phyloP scores from a whole-genome alignment of 176 grass and related monocot genomes.

The Eragrostis nindensis region DNA sequence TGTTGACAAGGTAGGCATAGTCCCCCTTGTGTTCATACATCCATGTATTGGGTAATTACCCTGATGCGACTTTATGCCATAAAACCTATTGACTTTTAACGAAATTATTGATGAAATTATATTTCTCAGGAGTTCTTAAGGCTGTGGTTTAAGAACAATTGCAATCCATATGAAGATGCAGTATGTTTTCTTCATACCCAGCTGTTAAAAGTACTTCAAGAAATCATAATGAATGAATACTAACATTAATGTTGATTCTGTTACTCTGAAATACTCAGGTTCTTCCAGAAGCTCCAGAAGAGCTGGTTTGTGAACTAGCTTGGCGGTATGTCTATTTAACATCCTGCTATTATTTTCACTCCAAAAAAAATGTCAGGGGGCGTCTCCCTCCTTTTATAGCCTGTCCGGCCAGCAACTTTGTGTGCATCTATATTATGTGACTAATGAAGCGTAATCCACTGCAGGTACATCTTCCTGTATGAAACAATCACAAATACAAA shows the following conservation, averaged over 20 bases:
- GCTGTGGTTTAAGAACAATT: slow-evolving; percentile 97
- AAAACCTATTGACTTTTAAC: slow-evolving; percentile 1
- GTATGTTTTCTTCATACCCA: slow-evolving; percentile 44
- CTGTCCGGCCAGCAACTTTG: not conserved
- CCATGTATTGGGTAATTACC: not conserved
- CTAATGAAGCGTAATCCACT: slow-evolving; percentile 18
- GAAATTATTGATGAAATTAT: not conserved
- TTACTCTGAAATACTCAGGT: slow-evolving; percentile 55
- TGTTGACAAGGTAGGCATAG: slow-evolving; percentile 79
- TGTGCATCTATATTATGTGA: not conserved
- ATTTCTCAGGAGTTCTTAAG: slow-evolving; percentile 83
- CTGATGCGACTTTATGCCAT: not conserved
- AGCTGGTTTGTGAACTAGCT: slow-evolving; percentile 85
- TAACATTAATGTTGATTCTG: too few species aligned
- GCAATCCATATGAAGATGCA: slow-evolving; percentile 93
- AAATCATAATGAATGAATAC: not conserved
- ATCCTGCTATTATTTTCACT: not conserved
- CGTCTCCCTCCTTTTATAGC: too few species aligned
- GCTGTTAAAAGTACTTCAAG: not conserved
- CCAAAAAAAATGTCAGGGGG: too few species aligned
- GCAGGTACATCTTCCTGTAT: slow-evolving; percentile 91
- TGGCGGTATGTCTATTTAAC: slow-evolving; percentile 69
- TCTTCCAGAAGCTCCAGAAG: slow-evolving; percentile 87
- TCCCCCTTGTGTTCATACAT: not conserved
- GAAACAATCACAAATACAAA: slow-evolving; percentile 85